Base-by-base conservation (phyloP, 805 yeast species). In the Komagataella mondaviorum region DNA sequence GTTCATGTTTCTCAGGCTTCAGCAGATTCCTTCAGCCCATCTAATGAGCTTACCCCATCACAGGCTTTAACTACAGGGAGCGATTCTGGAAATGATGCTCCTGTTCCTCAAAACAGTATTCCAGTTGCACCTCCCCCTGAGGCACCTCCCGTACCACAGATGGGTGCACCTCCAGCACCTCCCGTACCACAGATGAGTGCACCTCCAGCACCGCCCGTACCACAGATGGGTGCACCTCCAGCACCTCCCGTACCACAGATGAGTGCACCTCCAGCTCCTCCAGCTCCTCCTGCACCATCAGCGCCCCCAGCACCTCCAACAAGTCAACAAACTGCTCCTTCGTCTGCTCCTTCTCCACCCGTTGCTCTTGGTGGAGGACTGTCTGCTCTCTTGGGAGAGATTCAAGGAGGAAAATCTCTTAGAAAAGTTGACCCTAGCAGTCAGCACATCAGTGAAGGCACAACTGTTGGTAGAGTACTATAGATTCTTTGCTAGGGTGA, bases 381-480 rank as follows among this genome's bases (percentile, higher is more conserved):
- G 23, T 59, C 69, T 46, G 80, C 81, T 1, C 66, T 78, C 50
- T 66, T 82, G 51, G 81, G 82, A 3, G 81, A 81, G 60, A 81
- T 81, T 50, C 67, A 69, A 8, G 67, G 73, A 0, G 88, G 88
- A 3, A 70, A 64, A 44, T 49, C 70, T 2, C 70, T 81, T 60
- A 73, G 68, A 54, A 78, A 69, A 57, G 85, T 81, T 3, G 69
- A 69, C 51, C 76, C 75, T 4, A 62, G 65, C 36, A 71, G 76
- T 51, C 72, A 76, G 57, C 71, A 71, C 46, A 67, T 76, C 48
- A 67, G 73, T 12, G 73, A 70, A 47, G 72, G 75, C 12, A 70
- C 72, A 10, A 59, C 63, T 6, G 81, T 73, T 18, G 85, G 85
- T 14, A 71, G 65, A 59, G 84, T 80, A 7, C 55, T 76, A 30